phyloP scores from a whole-genome alignment of 768 basidiomycete species.

The Calocybe cyanea region DNA sequence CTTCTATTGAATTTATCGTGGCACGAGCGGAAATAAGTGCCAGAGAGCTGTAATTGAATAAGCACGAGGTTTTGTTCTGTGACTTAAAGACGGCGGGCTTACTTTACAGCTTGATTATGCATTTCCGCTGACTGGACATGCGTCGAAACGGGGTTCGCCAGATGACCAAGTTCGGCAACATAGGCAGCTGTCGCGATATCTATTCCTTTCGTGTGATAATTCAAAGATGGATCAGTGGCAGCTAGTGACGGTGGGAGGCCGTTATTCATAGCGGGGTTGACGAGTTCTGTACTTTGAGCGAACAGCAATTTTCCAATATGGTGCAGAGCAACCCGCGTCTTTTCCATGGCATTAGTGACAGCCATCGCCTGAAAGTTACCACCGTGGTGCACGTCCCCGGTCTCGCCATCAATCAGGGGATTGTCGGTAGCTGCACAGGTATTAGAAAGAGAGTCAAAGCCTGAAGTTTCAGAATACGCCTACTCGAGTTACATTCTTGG shows the following conservation, averaged over 20 bases:
- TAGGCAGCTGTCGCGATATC: slow-evolving; percentile 84
- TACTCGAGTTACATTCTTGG: slow-evolving; percentile 78
- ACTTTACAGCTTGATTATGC: slow-evolving; percentile 86
- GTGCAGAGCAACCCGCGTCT: slow-evolving; percentile 68
- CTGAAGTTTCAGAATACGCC: slow-evolving; percentile 20
- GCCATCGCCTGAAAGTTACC: slow-evolving; percentile 90
- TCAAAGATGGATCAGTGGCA: slow-evolving; percentile 69
- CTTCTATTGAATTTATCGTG: slow-evolving; percentile 66
- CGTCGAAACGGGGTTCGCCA: slow-evolving; percentile 75
- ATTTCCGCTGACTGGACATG: slow-evolving; percentile 83
- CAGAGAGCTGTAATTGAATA: slow-evolving; percentile 34
- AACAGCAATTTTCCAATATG: slow-evolving; percentile 73
- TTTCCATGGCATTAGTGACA: slow-evolving; percentile 80
- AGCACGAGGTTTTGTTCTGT: background rate
- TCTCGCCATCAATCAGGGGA: slow-evolving; percentile 69
- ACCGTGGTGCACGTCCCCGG: slow-evolving; percentile 64
- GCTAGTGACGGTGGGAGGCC: slow-evolving; percentile 74
- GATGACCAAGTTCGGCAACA: slow-evolving; percentile 71
- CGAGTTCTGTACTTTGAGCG: slow-evolving; percentile 67
- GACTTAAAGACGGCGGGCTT: slow-evolving; percentile 19
- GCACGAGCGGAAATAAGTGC: slow-evolving; percentile 75
- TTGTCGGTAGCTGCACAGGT: slow-evolving; percentile 70
- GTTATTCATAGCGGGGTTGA: slow-evolving; percentile 78
- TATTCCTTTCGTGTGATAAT: slow-evolving; percentile 75
- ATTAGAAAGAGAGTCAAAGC: slow-evolving; percentile 1